Evolutionary conservation across 331 rosid species (phyloP), one percentile per base, ranked within the genome.

Genomic region (Quercus lobata): DNA sequence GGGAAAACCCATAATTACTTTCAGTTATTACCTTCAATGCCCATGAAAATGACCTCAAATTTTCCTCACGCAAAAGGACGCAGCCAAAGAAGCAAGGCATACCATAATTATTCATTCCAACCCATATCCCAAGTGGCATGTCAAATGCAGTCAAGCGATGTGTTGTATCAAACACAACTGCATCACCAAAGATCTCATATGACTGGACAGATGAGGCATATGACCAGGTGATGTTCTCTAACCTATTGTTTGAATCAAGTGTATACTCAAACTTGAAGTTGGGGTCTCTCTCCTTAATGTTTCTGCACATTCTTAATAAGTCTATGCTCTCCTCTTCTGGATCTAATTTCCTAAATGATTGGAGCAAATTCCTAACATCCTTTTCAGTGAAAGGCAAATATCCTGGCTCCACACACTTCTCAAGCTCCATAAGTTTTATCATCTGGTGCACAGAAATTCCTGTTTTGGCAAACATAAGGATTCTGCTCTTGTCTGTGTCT

Each of bases 1-100:
- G 70, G 52, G 60, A 76, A 30, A 80, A 76, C 35, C 80, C 69
- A 74, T 5, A 72, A 74, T 27, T 65, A 55, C 29, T 69, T 79
- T 78, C 70, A 72, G 72, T 69, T 46, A 75, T 78, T 92, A 94
- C 98, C 98, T 94, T 91, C 72, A 91, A 69, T 49, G 97, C 97
- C 98, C 98, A 94, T 41, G 97, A 86, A 89, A 85, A 88, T 4
- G 97, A 94, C 85, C 90, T 89, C 78, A 87, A 68, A 49, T 86
- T 91, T 89, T 94, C 97, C 75, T 94, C 98, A 69, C 92, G 90
- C 30, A 94, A 83, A 77, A 94, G 97, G 78, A 79, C 93, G 37
- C 98, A 94, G 74, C 98, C 96, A 80, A 94, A 94, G 88, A 94
- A 90, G 91, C 98, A 94, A 76, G 98, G 97, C 98, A 92, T 94